A percentile compares a stretch with the other conserved stretches of the same genome.
Evolutionary conservation across 2,329 filamentous ascomycete species (phyloP).

Genomic region (Colletotrichum magnum): DNA sequence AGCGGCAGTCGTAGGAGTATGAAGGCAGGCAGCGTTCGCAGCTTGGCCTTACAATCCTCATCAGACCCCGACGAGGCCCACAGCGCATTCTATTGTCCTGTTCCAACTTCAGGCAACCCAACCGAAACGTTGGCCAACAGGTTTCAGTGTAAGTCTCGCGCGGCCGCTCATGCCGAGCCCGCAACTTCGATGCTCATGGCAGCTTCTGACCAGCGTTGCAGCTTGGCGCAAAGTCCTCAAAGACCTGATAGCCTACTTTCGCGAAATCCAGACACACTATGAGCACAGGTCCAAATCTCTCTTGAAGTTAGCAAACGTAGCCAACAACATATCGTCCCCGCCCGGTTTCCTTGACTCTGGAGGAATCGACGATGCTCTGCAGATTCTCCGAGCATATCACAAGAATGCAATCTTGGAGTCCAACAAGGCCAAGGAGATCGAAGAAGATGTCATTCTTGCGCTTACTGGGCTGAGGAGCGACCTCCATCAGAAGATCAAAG

Average conservation of each 20-base stretch:
- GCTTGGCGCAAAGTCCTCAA: slow-evolving; percentile 97
- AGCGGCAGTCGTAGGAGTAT: slow-evolving; percentile 85
- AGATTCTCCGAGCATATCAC: slow-evolving; percentile 86
- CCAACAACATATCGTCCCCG: slow-evolving; percentile 84
- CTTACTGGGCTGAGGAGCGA: slow-evolving; percentile 89
- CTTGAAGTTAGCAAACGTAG: slow-evolving; percentile 84
- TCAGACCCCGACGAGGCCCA: slow-evolving; percentile 79
- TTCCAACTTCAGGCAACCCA: slow-evolving; percentile 88
- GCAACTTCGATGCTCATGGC: neutral
- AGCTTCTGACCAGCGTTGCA: slow-evolving; percentile 52
- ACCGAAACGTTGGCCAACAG: slow-evolving; percentile 89
- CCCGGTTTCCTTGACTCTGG: slow-evolving; percentile 82
- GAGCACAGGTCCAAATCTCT: slow-evolving; percentile 87
- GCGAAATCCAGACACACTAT: slow-evolving; percentile 91
- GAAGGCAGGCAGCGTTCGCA: slow-evolving; percentile 88
- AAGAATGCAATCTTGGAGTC: slow-evolving; percentile 84
- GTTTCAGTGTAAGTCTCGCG: slow-evolving; percentile 80
- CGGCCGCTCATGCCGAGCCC: neutral
- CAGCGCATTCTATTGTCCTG: slow-evolving; percentile 90
- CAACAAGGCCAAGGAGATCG: slow-evolving; percentile 90
- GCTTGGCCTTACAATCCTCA: slow-evolving; percentile 79
- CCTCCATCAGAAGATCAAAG: slow-evolving; percentile 95
- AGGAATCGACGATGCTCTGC: slow-evolving; percentile 89
- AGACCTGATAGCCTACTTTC: slow-evolving; percentile 93
- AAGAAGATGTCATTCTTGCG: slow-evolving; percentile 90